Conservation (phyloP, 805 yeast species). For the Ogataea salicorniae region DNA sequence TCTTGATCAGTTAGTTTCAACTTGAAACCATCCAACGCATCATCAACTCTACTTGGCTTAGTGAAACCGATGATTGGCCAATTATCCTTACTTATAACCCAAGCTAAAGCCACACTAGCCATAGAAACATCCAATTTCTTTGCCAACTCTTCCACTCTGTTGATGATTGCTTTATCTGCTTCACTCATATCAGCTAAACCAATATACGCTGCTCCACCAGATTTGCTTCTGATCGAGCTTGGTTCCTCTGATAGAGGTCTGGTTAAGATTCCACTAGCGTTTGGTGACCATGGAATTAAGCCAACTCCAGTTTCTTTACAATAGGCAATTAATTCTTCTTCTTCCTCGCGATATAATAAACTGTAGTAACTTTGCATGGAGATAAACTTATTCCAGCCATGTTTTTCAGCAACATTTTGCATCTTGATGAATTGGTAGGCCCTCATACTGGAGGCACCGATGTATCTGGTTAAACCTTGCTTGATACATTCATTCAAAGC, state of each 20-base stretch:
- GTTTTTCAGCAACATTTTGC: constrained; percentile 50
- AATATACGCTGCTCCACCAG: not conserved
- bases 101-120: constrained; percentile 51
- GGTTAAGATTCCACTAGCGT: constrained; percentile 47
- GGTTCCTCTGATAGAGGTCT: constrained; percentile 31
- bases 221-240: constrained; percentile 1
- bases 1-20: constrained; percentile 36
- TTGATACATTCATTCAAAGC: constrained; percentile 47
- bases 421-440: constrained; percentile 47
- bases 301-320: constrained; percentile 48
- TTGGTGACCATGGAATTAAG: constrained; percentile 55
- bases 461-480: constrained; percentile 42
- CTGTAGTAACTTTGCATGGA: constrained; percentile 54
- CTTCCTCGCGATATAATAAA: constrained; percentile 54
- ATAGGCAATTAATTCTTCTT: constrained; percentile 51
- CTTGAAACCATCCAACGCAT: constrained; percentile 39
- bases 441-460: constrained; percentile 58
- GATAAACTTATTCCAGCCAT: constrained; percentile 52
- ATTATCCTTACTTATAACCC: constrained; percentile 48
- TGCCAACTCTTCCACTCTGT: constrained; percentile 53
- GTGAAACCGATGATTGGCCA: constrained; percentile 56
- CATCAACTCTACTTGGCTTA: constrained; percentile 44
- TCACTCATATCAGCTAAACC: constrained; percentile 18
- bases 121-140: constrained; percentile 41
- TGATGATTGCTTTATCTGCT: constrained; percentile 33